Conservation (phyloP, 176 grass and related monocot genomes). For the Tillandsia leiboldiana region DNA sequence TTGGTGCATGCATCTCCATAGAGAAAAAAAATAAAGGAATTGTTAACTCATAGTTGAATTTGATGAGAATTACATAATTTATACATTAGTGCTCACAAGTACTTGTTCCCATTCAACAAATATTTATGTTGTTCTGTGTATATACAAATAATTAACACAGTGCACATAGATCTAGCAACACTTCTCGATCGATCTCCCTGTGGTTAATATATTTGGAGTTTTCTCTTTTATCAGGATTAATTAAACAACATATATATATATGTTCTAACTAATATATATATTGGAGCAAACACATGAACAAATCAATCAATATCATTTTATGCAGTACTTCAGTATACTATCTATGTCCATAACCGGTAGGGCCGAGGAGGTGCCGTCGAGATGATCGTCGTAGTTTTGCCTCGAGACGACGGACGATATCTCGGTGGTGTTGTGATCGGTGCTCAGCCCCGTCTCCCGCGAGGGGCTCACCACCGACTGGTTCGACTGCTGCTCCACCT, state of each 20-base stretch:
- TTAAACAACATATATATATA: not conserved
- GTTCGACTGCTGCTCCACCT: constrained; percentile 53
- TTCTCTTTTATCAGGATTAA: too few species aligned
- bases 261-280: not conserved
- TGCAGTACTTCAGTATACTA: constrained; percentile 4
- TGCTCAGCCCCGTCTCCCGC: constrained; percentile 60
- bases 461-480: constrained; percentile 49
- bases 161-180: too few species aligned
- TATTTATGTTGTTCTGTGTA: too few species aligned
- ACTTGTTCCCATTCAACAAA: too few species aligned
- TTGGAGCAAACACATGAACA: not conserved
- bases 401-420: constrained; percentile 58
- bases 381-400: constrained; percentile 16
- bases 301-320: not conserved
- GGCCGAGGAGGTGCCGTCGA: constrained; percentile 23
- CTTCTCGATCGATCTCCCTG: too few species aligned
- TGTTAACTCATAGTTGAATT: too few species aligned
- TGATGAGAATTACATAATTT: too few species aligned
- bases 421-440: constrained; percentile 40
- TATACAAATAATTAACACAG: too few species aligned
- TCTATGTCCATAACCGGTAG: constrained; percentile 20
- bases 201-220: too few species aligned
- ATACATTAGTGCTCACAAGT: too few species aligned
- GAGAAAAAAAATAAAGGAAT: too few species aligned
- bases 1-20: too few species aligned